A percentile compares a stretch with the other conserved stretches of the same genome.
Conservation (phyloP, 179 eudicot species). For the Silene noctiflora region DNA sequence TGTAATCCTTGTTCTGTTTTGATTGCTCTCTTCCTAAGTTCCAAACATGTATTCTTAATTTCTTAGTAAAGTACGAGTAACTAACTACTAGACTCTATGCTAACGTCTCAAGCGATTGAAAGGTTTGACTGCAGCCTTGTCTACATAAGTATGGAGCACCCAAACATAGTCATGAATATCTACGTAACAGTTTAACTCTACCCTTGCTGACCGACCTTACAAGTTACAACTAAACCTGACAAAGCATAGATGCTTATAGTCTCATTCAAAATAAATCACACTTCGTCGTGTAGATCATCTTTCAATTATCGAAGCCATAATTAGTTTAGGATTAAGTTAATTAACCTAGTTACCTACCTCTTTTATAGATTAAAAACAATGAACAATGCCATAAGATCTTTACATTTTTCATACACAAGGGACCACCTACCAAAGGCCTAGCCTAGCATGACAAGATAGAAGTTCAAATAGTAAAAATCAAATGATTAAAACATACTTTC, state of each 20-base stretch:
- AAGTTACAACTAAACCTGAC: neutral
- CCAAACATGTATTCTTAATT: too few relatives aligned
- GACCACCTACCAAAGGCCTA: neutral
- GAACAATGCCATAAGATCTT: neutral
- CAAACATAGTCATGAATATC: neutral
- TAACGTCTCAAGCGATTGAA: neutral
- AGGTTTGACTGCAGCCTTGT: slow-evolving; percentile 13
- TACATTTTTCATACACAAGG: neutral
- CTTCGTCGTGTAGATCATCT: too few relatives aligned
- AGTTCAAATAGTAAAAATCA: neutral
- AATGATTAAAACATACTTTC: neutral
- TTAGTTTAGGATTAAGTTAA: neutral
- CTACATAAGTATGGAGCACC: neutral
- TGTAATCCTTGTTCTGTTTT: neutral
- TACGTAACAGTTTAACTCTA: neutral
- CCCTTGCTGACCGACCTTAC: neutral
- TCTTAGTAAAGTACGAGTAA: too few relatives aligned
- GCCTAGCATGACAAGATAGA: neutral
- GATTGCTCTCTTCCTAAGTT: neutral
- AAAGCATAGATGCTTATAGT: neutral
- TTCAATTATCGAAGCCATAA: too few relatives aligned
- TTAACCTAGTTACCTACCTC: neutral
- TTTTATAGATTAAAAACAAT: neutral
- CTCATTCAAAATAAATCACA: neutral
- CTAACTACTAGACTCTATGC: neutral